These are phyloP conservation scores for Apophysomyces elegans DNA, from an alignment of 371 early-diverging fungal species.

Conservation along the genomic window DNA sequence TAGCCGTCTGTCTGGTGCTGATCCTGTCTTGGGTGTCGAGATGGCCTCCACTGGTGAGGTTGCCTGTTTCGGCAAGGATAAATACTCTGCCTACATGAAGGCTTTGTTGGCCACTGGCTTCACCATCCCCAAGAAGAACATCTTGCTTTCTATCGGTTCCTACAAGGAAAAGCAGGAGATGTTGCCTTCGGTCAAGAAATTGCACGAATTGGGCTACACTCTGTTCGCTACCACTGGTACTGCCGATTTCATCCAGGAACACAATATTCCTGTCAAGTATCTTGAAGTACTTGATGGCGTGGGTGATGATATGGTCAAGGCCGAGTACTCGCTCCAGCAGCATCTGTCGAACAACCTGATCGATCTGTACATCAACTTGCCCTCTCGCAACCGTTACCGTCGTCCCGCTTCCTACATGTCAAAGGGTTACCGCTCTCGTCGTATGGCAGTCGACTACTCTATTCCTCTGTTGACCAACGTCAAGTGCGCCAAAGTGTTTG, in stretches of 20 bases:
- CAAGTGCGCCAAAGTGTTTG: constrained; percentile 96
- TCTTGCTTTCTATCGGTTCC: constrained; percentile 90
- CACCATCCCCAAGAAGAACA: constrained; percentile 88
- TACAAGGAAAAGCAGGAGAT: constrained; percentile 96
- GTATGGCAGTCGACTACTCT: constrained; percentile 96
- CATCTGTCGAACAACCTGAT: constrained; percentile 95
- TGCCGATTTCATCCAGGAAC: constrained; percentile 92
- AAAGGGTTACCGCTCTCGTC: constrained; percentile 92
- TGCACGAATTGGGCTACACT: constrained; percentile 84
- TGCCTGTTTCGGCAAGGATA: constrained; percentile 94
- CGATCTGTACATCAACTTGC: constrained; percentile 97
- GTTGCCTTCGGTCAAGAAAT: constrained; percentile 80
- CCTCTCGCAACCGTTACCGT: constrained; percentile 93
- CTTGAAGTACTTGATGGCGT: constrained; percentile 75
- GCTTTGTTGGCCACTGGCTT: constrained; percentile 92
- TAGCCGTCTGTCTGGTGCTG: constrained; percentile 93
- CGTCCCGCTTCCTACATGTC: constrained; percentile 95
- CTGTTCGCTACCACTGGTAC: constrained; percentile 95
- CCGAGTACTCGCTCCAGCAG: constrained; percentile 91
- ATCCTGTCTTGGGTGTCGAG: constrained; percentile 96
- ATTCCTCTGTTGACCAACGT: constrained; percentile 96
- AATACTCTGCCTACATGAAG: constrained; percentile 96
- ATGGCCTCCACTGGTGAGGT: constrained; percentile 99
- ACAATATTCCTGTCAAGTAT: constrained; percentile 89
- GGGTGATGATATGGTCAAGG: constrained; percentile 64